Evolutionary conservation across 345 rosid genomes (phyloP).

Genomic region (Citrus cavaleriei): DNA sequence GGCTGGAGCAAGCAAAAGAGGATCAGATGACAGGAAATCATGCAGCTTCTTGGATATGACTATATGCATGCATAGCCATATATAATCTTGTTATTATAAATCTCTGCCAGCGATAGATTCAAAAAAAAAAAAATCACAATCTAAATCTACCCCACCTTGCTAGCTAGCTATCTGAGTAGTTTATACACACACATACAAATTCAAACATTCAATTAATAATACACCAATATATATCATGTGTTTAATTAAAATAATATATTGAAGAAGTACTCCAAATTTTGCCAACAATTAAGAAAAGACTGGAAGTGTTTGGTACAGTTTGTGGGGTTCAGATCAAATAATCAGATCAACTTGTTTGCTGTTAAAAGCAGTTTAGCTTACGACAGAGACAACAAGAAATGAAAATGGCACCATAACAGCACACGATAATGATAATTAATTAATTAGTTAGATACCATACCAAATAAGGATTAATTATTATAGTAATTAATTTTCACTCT

Average conservation of each 20-base stretch:
- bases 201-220: background rate
- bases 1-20: slow-evolving; percentile 22
- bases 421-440: slow-evolving; percentile 11
- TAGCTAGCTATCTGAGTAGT: background rate
- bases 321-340: background rate
- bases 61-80: slow-evolving; percentile 4
- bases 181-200: no score
- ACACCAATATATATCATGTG: background rate
- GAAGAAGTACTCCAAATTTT: background rate
- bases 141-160: slow-evolving; percentile 11
- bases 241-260: background rate
- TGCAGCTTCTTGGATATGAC: slow-evolving; percentile 11
- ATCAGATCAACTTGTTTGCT: background rate
- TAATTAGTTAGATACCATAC: slow-evolving; percentile 1
- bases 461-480: background rate
- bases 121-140: slow-evolving; percentile 8
- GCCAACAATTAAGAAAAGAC: background rate
- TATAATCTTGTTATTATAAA: slow-evolving; percentile 20
- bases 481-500: slow-evolving; percentile 21
- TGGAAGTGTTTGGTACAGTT: background rate
- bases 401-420: slow-evolving; percentile 13
- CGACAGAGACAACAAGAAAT: slow-evolving; percentile 10
- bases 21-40: slow-evolving; percentile 20
- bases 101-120: slow-evolving; percentile 20
- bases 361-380: slow-evolving; percentile 4